Base-by-base conservation (phyloP, 176 grass and related monocot species). In the Lolium rigidum region DNA sequence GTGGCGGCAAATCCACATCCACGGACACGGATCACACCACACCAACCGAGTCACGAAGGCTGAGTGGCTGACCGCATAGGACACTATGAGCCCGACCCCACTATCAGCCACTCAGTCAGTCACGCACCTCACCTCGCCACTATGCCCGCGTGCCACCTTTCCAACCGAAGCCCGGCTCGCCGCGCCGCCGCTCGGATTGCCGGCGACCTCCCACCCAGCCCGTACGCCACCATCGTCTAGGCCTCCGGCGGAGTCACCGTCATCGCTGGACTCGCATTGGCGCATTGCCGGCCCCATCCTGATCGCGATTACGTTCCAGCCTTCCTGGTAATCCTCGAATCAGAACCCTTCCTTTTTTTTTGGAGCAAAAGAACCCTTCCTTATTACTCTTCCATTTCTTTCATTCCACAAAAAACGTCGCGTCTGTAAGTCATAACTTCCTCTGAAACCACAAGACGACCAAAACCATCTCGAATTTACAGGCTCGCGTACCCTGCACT, bases 251-350 rank as follows among this genome's bases (percentile, higher is more conserved):
- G 51, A n/a, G 9, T 0, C 37, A 38, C 86, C 72, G 24, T 7
- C 80, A 9, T 56, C 25, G 38, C 76, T 50, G 51, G 64, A 7
- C 70, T 37, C 52, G 31, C 31, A 35, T 35, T 35, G 31, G 67
- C 7, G 38, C 81, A 74, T 74, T 60, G 25, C 79, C 61, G 72
- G 69, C 20, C 68, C 62, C 55, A 20, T 31, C 61, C 62, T 55
- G 74, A 80, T 63, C 58, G 41, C 43, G 37, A 77, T 14, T 12
- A 15, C 56, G n/a, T 68, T 69, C 83, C 61, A 26, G 83, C 31
- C 31, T 35, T 43, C 7, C 41, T 6, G 41, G 88, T 90, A 86
- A 69, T 68, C 10, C 3, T 25, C 70, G 48, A 41, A 51, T 74
- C 69, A 71, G 20, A 72, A 6, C 9, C 48, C 39, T 61, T 11